Percentiles rank a stretch among this genome's conserved stretches.
These are phyloP conservation scores for Neofusicoccum laricinum DNA, from an alignment of 2,329 filamentous ascomycete species.

Conservation along the genomic window DNA sequence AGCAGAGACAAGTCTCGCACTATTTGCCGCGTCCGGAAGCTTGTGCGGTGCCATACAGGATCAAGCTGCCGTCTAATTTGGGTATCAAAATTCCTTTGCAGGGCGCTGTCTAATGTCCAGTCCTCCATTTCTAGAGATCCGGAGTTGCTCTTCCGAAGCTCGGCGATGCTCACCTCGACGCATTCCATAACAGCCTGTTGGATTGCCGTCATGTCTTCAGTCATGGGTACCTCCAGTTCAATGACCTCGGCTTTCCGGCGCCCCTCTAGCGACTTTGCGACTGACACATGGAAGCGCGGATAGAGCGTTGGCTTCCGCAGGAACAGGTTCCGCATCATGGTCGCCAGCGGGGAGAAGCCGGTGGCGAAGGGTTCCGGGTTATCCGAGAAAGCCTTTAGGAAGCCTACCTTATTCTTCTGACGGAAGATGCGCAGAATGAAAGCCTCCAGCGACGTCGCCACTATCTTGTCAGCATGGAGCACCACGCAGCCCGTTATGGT, in stretches of 20 bases:
- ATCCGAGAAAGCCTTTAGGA: conserved; percentile 95
- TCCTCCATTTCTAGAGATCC: conserved; percentile 87
- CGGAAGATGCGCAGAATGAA: conserved; percentile 93
- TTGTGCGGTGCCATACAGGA: conserved; percentile 95
- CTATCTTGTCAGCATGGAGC: conserved; percentile 80
- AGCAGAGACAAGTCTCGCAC: conserved; percentile 84
- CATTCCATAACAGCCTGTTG: conserved; percentile 95
- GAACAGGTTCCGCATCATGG: conserved; percentile 90
- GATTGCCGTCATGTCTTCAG: conserved; percentile 86
- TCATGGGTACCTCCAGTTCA: conserved; percentile 95
- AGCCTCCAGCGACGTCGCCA: conserved; percentile 85
- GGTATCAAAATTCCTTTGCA: conserved; percentile 89
- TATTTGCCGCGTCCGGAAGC: conserved; percentile 92
- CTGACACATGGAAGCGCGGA: conserved; percentile 88
- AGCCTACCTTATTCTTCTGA: conserved; percentile 90
- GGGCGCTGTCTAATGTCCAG: conserved; percentile 90
- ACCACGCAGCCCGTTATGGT: conserved; percentile 84
- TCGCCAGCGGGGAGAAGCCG: conserved; percentile 83
- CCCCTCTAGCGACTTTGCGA: conserved; percentile 85
- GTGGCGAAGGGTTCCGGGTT: conserved; percentile 85
- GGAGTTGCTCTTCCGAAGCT: conserved; percentile 86
- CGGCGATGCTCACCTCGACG: conserved; percentile 89
- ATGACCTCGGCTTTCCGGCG: conserved; percentile 94
- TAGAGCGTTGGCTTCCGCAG: conserved; percentile 84
- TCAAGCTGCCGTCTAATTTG: conserved; percentile 87